phyloP scores from a whole-genome alignment of 305 asterid genomes.

The Solanum hybrid region DNA sequence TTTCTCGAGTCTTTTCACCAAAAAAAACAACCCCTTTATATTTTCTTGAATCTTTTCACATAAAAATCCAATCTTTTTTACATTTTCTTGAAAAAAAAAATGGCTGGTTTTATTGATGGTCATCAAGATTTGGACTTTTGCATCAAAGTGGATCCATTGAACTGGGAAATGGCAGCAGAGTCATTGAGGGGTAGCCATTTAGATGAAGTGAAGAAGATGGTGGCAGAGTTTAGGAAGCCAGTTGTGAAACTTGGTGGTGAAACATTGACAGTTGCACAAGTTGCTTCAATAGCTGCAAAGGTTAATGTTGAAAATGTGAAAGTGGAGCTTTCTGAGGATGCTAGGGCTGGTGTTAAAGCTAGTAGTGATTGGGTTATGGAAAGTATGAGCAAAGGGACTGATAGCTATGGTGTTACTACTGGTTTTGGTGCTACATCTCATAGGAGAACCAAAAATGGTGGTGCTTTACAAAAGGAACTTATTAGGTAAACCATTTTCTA shows the following conservation, averaged over 20 bases:
- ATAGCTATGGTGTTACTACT: conserved; percentile 85
- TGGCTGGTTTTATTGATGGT: conserved; percentile 22
- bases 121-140: conserved; percentile 31
- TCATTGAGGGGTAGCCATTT: conserved; percentile 68
- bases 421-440: conserved; percentile 94
- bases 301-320: conserved; percentile 25
- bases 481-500: conserved; percentile 38
- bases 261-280: conserved; percentile 56
- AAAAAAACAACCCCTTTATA: not conserved
- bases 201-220: conserved; percentile 79
- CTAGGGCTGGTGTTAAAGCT: conserved; percentile 72
- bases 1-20: not conserved
- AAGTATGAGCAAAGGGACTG: conserved; percentile 76
- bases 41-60: not conserved
- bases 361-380: conserved; percentile 97
- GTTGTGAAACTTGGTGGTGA: conserved; percentile 68
- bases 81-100: conserved; percentile 4
- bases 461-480: conserved; percentile 82
- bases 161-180: conserved; percentile 77
- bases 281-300: conserved; percentile 62
- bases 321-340: conserved; percentile 72
- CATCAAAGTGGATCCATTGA: conserved; percentile 36
- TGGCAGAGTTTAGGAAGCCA: conserved; percentile 60
- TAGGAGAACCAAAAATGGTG: conserved; percentile 74
- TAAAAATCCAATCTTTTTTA: not conserved